These are phyloP conservation scores for Clavispora carvajalis DNA, from an alignment of 805 yeast species.

Conservation along the genomic window DNA sequence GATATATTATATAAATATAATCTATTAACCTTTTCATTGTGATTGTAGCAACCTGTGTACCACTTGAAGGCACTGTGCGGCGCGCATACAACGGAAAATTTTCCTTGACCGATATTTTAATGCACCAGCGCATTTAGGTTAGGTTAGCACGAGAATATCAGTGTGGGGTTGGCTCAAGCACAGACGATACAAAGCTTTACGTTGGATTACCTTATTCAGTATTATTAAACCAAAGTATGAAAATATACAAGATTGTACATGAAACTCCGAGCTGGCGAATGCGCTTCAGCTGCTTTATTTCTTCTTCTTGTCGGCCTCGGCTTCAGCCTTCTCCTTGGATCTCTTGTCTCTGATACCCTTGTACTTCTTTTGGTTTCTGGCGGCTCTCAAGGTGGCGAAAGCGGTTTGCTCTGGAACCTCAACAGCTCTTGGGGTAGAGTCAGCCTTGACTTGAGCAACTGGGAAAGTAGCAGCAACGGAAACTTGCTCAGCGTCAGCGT, in stretches of 20 bases:
- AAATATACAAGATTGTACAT: conserved; percentile 10
- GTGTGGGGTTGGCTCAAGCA: no score
- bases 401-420: conserved; percentile 67
- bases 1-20: conserved; percentile 1
- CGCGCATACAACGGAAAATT: neutral
- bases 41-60: no score
- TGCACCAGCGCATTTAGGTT: no score
- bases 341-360: conserved; percentile 97
- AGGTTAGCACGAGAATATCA: no score
- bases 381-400: conserved; percentile 91
- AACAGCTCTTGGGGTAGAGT: conserved; percentile 84
- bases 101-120: no score
- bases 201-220: conserved; percentile 7
- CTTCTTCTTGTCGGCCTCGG: conserved; percentile 97
- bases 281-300: conserved; percentile 48
- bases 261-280: conserved; percentile 1
- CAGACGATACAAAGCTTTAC: no score
- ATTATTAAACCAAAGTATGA: conserved; percentile 15
- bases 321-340: conserved; percentile 95
- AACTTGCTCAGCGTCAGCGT: conserved; percentile 75
- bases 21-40: neutral
- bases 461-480: conserved; percentile 80
- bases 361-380: conserved; percentile 91
- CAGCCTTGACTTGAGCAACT: conserved; percentile 71
- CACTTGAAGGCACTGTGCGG: no score